Evolutionary conservation across 148 eudicot genomes (phyloP), one percentile per base, ranked within the genome.

Genomic region (Spergularia marina): DNA sequence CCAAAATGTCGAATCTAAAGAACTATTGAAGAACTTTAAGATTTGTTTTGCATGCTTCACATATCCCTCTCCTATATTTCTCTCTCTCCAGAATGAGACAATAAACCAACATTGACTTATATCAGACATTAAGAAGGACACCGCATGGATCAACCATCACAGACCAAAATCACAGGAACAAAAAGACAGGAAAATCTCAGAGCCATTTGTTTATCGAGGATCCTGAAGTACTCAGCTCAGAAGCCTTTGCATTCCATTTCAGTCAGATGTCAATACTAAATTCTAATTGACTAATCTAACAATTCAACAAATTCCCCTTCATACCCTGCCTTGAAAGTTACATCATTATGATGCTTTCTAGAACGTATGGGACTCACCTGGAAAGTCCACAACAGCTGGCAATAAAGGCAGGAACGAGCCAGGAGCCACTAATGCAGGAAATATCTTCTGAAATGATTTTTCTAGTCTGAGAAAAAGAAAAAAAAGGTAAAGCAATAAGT

Each of bases 341-440:
- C 68, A 67, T 66, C 47, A 18, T 49, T 56, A 23, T 10, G 39
- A 12, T 8, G 57, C 34, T 11, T 25, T 4, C 53, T 12, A 58
- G 59, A 55, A 10, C 17, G 44, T 57, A 61, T 23, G 58, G 20
- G 20, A 85, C 94, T 88, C 80, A 90, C 97, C 88, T 47, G 99
- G 99, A 86, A 95, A 85, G 83, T 95, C 99, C 75, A 90, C 83
- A 47, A 92, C 72, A 70, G 97, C 86, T 70, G 88, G 88, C 76
- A 91, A 92, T 34, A 92, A 82, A 49, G 96, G 96, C 82, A 95
- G 90, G 81, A 92, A 89, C 71, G 99, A 89, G 52, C 97, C 97
- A 62, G 90, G 91, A 60, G 94, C 88, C 74, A 92, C 86, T 77
- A 95, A 83, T 56, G 85, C 87, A 62, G 97, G 91, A 76, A 92